phyloP scores from a whole-genome alignment of 768 basidiomycete species.

The Holtermannia corniformis region DNA sequence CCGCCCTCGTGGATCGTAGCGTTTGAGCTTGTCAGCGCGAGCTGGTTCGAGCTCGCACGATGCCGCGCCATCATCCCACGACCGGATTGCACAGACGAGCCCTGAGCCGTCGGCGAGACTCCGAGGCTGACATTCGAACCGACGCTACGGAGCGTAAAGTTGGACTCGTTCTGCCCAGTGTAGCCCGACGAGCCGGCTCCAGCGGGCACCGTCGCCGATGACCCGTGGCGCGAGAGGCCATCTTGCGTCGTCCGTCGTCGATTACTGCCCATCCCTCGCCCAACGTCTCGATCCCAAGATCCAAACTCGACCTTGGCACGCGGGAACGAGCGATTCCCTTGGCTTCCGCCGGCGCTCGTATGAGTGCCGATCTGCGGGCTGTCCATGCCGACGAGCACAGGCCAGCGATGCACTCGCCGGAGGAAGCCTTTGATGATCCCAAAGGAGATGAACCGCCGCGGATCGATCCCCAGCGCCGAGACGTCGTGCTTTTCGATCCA shows the following conservation, averaged over 20 bases:
- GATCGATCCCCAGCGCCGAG: slow-evolving; percentile 66
- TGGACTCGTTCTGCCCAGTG: slow-evolving; percentile 13
- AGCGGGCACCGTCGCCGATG: not conserved
- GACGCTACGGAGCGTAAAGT: slow-evolving; percentile 27
- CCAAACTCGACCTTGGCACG: slow-evolving; percentile 23
- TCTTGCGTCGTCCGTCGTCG: no score
- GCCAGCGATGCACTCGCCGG: slow-evolving; percentile 86
- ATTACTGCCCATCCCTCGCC: not conserved
- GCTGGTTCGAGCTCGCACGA: not conserved
- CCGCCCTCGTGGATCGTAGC: not conserved
- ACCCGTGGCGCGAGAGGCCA: not conserved
- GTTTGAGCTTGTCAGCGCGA: not conserved
- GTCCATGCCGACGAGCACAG: slow-evolving; percentile 48
- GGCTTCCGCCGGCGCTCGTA: not conserved
- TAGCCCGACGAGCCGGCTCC: not conserved
- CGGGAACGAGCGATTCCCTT: not conserved
- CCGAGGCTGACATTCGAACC: slow-evolving; percentile 22
- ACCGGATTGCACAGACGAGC: not conserved
- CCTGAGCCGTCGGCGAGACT: slow-evolving; percentile 11
- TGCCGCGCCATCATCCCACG: not conserved
- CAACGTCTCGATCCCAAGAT: slow-evolving; percentile 8
- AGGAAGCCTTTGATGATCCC: slow-evolving; percentile 98
- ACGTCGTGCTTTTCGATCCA: slow-evolving; percentile 79
- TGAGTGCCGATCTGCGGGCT: slow-evolving; percentile 1
- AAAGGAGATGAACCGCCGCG: slow-evolving; percentile 89